Percentiles rank a stretch among this genome's conserved stretches.
phyloP scores from a whole-genome alignment of 2,329 filamentous ascomycete species.

The Curvularia lunata region DNA sequence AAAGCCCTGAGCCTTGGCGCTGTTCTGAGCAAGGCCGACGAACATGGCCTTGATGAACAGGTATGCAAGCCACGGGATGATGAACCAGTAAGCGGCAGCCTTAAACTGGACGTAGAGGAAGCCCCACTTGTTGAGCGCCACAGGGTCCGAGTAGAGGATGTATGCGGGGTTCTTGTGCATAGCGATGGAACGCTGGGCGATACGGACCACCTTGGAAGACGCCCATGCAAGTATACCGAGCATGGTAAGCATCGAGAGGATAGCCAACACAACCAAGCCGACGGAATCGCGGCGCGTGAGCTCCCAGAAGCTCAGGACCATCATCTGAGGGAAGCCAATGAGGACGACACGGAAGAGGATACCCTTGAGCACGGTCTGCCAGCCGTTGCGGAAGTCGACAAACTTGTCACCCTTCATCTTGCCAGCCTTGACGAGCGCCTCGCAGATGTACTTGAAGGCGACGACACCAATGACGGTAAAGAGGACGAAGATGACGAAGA shows the following conservation, averaged over 20 bases:
- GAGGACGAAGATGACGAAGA: constrained; percentile 85
- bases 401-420: constrained; percentile 88
- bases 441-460: constrained; percentile 81
- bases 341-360: constrained; percentile 89
- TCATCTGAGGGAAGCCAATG: constrained; percentile 91
- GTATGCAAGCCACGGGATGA: constrained; percentile 79
- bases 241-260: constrained; percentile 88
- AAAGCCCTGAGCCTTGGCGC: constrained; percentile 76
- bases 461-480: constrained; percentile 75
- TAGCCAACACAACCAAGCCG: constrained; percentile 82
- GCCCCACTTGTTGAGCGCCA: constrained; percentile 94
- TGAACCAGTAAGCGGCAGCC: constrained; percentile 94
- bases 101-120: constrained; percentile 98
- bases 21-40: constrained; percentile 78
- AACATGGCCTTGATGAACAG: constrained; percentile 89
- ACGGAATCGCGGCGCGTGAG: constrained; percentile 84
- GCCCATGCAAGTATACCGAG: constrained; percentile 81
- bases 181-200: constrained; percentile 83
- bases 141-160: constrained; percentile 95
- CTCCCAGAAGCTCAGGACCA: constrained; percentile 91
- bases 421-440: constrained; percentile 73
- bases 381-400: constrained; percentile 90
- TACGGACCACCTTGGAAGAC: constrained; percentile 84
- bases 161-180: constrained; percentile 98
- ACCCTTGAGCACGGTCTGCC: constrained; percentile 90